phyloP scores from a whole-genome alignment of 176 grass and related monocot species.

The Tillandsia leiboldiana region DNA sequence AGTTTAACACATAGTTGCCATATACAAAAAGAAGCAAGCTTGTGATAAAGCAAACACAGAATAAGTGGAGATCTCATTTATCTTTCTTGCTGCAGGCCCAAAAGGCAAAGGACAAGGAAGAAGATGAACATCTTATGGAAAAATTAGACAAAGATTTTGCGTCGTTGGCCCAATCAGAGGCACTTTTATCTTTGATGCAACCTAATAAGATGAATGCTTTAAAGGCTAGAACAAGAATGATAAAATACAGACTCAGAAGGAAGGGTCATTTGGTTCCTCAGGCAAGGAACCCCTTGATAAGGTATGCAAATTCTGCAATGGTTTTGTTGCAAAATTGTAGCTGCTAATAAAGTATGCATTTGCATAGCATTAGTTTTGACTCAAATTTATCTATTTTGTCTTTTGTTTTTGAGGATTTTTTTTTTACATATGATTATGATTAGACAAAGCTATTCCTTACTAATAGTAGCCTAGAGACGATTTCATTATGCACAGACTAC shows the following conservation, averaged over 20 bases:
- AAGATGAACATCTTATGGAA: slow-evolving; percentile 66
- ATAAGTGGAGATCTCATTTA: not conserved
- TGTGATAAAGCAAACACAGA: not conserved
- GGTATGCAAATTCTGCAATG: slow-evolving; percentile 19
- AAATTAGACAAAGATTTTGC: slow-evolving; percentile 79
- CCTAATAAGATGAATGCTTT: slow-evolving; percentile 41
- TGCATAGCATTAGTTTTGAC: no score
- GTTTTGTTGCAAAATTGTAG: not conserved
- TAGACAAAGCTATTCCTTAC: no score
- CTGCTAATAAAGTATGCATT: not conserved
- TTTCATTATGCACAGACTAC: no score
- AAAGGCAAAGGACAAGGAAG: slow-evolving; percentile 81
- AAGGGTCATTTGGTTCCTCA: slow-evolving; percentile 26
- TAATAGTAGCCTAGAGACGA: no score
- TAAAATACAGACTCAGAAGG: slow-evolving; percentile 18
- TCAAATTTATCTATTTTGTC: no score
- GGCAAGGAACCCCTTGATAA: slow-evolving; percentile 42
- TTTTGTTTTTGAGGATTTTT: no score
- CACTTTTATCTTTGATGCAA: slow-evolving; percentile 38
- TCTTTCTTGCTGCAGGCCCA: slow-evolving; percentile 50
- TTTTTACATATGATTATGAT: no score
- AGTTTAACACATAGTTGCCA: no score
- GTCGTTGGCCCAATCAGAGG: slow-evolving; percentile 54
- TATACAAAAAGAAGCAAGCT: not conserved
- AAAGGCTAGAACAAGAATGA: slow-evolving; percentile 37